Base-by-base conservation (phyloP, 441 rosid species). In the Omphalea diandra region DNA sequence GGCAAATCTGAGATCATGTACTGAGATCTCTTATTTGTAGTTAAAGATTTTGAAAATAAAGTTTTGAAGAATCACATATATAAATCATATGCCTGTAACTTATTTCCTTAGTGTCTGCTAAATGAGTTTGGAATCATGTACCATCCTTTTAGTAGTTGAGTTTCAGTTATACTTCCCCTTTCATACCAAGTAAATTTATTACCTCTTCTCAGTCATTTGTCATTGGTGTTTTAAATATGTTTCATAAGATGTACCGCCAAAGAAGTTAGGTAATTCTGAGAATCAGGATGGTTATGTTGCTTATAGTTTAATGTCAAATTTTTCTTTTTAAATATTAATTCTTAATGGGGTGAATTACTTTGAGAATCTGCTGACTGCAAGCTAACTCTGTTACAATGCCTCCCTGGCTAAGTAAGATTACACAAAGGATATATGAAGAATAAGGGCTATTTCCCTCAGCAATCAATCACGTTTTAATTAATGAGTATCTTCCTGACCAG, bases 391-490 rank as follows among this genome's bases (percentile, higher is more conserved):
- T 79, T 71, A 71, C 88, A 91, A 97, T 94, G 81, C 98, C 98
- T 66, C 76, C 82, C 43, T 94, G 97, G 96, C 84, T 94, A 61
- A 83, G 77, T 22, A 87, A 79, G 75, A 82, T 89, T 63, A 88
- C 93, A 18, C 53, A 79, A 56, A 83, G 89, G 70, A 85, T 94
- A 71, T 71, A 10, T 58, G 90, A 87, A 73, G 87, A 84, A 70
- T 83, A 89, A 26, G 92, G 92, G 69, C 67, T 88, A 5, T 91
- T 87, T 68, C 95, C 97, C 36, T 84, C 95, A 35, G 79, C 85
- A 70, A 87, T 94, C 36, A 94, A 91, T 76, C 98, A 91, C 64
- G 96, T 94, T 73, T 96, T 94, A 68, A 90, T 94, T 83, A 94
- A 94, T 72, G 97, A 94, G 73, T 94, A 91, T 77, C 90, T 84